Base-by-base conservation (phyloP, 164 flowering plant species). In the Euptelea pleiosperma region DNA sequence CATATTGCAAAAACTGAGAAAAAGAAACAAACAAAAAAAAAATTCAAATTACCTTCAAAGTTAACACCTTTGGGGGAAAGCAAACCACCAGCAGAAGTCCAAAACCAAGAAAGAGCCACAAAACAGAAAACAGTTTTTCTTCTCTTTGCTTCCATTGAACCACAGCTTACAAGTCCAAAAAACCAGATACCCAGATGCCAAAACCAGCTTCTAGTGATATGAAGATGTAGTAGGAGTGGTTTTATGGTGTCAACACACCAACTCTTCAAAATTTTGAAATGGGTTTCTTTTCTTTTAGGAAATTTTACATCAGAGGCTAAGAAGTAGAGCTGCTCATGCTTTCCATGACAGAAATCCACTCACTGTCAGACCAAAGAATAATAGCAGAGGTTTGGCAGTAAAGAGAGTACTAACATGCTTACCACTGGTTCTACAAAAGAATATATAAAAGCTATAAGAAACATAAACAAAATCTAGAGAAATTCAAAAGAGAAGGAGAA, bases 11-110 rank as follows among this genome's bases (percentile, higher is more conserved):
- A 19, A 48, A 36, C 25, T 9, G 43, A 62, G 51, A 3, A 34
- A 49, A 21, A 18, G 25, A n/a, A n/a, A n/a, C n/a, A 15, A 14
- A 10, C 15, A 1, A 29, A 49, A 11, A 49, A 2, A 29, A 30
- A 49, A 31, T 29, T 36, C 40, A 57, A 37, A 36, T 73, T 81
- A 83, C 93, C 96, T 89, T 89, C 96, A 73, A 66, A 89, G 77
- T 89, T 89, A 22, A 89, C 91, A 52, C 96, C 93, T 77, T 82
- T 84, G 14, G 93, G 76, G 62, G 91, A 86, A 25, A 86, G 89
- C 78, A 89, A 60, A 29, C 70, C 82, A 65, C 24, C 58, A 59
- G 81, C 71, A 78, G 70, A 57, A 59, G 42, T 56, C 71, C 74
- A 80, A 59, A 78, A 52, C 63, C 69, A 77, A 12, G 79, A 62